phyloP scores from a whole-genome alignment of 768 basidiomycete genomes.

The Mycena sanguinolenta region DNA sequence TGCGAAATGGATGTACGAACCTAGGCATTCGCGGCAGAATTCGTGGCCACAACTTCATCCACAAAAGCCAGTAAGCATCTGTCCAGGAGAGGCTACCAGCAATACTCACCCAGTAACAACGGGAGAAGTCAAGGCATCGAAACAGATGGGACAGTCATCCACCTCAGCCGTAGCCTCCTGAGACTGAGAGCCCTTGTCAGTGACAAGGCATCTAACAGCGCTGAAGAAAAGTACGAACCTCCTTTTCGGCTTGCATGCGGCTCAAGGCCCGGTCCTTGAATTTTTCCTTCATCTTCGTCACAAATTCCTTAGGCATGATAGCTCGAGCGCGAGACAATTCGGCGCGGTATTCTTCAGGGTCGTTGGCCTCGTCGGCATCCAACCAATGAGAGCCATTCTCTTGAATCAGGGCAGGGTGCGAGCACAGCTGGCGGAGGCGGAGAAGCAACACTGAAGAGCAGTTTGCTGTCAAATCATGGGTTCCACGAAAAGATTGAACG shows the following conservation, averaged over 20 bases:
- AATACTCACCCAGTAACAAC: slow-evolving; percentile 74
- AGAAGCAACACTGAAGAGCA: slow-evolving; percentile 49
- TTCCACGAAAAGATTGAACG: no score
- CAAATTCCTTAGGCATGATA: slow-evolving; percentile 62
- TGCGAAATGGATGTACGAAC: slow-evolving; percentile 54
- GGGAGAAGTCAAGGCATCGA: slow-evolving; percentile 66
- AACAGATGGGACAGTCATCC: slow-evolving; percentile 79
- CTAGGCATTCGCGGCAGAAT: slow-evolving; percentile 73
- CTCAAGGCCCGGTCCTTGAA: slow-evolving; percentile 56
- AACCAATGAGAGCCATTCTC: slow-evolving; percentile 64
- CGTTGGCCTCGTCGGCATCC: slow-evolving; percentile 53
- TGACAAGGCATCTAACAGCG: not conserved
- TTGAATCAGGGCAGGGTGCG: slow-evolving; percentile 76
- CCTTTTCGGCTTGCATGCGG: slow-evolving; percentile 67
- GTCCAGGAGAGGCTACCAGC: no score
- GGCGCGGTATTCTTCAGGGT: slow-evolving; percentile 49
- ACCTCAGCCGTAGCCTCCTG: slow-evolving; percentile 60
- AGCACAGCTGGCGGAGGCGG: slow-evolving; percentile 76
- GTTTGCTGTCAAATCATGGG: no score
- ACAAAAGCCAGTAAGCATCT: no score
- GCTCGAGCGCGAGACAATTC: slow-evolving; percentile 62
- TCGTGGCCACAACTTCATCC: no score
- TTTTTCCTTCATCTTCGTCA: slow-evolving; percentile 60
- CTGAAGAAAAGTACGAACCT: slow-evolving; percentile 48
- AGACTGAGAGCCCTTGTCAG: slow-evolving; percentile 49